Evolutionary conservation across 192 early-diverging fungal species (phyloP).

Genomic region (Endogone sp.): DNA sequence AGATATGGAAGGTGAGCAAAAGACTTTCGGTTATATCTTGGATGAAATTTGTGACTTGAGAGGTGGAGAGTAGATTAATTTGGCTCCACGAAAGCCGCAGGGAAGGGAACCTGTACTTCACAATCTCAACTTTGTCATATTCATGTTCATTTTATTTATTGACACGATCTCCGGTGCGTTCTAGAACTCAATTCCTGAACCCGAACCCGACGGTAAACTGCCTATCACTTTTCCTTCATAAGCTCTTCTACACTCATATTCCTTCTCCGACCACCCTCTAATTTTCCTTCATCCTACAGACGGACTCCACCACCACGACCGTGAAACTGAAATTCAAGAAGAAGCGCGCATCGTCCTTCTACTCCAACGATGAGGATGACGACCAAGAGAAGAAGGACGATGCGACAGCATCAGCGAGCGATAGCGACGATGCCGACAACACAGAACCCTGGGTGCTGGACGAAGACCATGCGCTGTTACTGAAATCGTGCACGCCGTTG

Average conservation of each 20-base stretch:
- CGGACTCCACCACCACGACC: too few species aligned
- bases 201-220: conserved; percentile 52
- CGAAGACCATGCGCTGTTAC: conserved; percentile 73
- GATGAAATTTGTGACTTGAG: neutral
- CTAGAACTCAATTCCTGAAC: conserved; percentile 55
- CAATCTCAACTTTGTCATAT: too few species aligned
- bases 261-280: too few species aligned
- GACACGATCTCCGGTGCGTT: too few species aligned
- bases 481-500: conserved; percentile 64
- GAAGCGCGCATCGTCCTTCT: conserved; percentile 34
- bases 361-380: conserved; percentile 48
- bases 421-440: conserved; percentile 21
- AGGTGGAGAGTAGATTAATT: neutral
- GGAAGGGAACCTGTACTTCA: neutral
- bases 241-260: too few species aligned
- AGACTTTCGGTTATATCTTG: neutral
- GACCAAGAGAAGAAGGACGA: too few species aligned
- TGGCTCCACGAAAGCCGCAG: neutral
- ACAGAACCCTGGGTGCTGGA: conserved; percentile 51
- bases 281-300: too few species aligned
- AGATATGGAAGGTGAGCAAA: conserved; percentile 75
- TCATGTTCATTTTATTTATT: too few species aligned
- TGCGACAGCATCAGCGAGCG: too few species aligned
- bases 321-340: conserved; percentile 22
- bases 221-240: too few species aligned